Conservation (phyloP, 1,284 basidiomycete genomes). For the Lentinula novae-zelandiae region DNA sequence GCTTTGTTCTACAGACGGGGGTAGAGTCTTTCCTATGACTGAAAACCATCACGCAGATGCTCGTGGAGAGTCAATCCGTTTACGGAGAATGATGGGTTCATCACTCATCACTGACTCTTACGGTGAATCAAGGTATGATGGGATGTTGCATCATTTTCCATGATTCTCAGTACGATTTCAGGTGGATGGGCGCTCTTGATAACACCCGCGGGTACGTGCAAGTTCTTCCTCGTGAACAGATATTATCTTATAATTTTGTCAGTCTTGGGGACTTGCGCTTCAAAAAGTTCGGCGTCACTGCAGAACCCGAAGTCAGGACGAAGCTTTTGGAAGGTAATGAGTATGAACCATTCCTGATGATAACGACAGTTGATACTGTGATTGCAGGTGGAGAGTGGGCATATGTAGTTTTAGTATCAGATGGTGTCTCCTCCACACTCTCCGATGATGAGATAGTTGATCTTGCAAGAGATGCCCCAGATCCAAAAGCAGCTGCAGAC, state of each 20-base stretch:
- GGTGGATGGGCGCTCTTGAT: constrained; percentile 95
- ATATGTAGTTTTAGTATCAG: constrained; percentile 80
- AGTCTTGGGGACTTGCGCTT: constrained; percentile 90
- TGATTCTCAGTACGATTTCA: constrained; percentile 23
- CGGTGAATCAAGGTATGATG: constrained; percentile 78
- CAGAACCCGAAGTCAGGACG: constrained; percentile 89
- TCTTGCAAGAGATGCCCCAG: constrained; percentile 68
- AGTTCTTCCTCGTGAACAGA: neutral
- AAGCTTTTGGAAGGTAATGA: constrained; percentile 70
- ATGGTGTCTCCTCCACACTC: constrained; percentile 88
- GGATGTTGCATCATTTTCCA: neutral
- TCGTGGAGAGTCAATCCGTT: constrained; percentile 77
- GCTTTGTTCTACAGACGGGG: constrained; percentile 72
- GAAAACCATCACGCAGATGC: constrained; percentile 93
- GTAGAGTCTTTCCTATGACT: constrained; percentile 76
- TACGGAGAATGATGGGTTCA: constrained; percentile 88
- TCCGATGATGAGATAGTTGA: constrained; percentile 96
- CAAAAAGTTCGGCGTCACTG: constrained; percentile 90
- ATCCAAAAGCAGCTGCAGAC: constrained; percentile 80
- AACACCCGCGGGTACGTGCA: constrained; percentile 81
- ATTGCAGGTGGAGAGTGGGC: constrained; percentile 69
- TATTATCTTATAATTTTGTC: neutral
- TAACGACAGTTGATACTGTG: neutral
- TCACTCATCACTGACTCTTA: constrained; percentile 92
- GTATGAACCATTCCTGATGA: constrained; percentile 1